These are phyloP conservation scores for Glycyrrhiza uralensis DNA, from an alignment of 306 rosid genomes.

Conservation along the genomic window DNA sequence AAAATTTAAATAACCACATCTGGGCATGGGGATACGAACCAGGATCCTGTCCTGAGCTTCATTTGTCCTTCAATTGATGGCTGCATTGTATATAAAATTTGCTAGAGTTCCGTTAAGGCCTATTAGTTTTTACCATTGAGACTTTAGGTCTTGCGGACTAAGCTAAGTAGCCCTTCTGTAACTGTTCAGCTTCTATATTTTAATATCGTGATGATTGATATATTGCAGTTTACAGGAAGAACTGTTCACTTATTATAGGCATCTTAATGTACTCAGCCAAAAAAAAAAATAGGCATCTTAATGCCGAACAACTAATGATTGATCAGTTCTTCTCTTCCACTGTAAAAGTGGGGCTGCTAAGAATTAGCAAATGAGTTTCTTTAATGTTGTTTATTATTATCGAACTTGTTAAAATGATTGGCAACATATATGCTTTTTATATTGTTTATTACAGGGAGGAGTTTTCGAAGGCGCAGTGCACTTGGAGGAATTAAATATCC, in stretches of 20 bases:
- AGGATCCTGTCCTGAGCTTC: not conserved
- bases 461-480: constrained; percentile 65
- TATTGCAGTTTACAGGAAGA: not conserved
- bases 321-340: not conserved
- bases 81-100: not conserved
- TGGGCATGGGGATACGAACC: not conserved
- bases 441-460: constrained; percentile 44
- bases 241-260: not conserved
- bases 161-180: not conserved
- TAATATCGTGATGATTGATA: not conserved
- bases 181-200: not conserved
- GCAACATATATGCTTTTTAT: not conserved
- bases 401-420: not conserved
- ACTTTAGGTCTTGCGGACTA: not conserved
- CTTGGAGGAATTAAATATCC: constrained; percentile 67
- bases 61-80: not conserved
- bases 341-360: not conserved
- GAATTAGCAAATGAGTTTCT: not conserved
- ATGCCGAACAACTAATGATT: not conserved
- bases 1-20: not conserved
- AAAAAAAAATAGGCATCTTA: not conserved
- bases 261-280: no score
- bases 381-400: not conserved
- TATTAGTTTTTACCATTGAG: not conserved
- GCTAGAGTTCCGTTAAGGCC: not conserved